These are phyloP conservation scores for Orbilia blumenaviensis DNA, from an alignment of 2,329 filamentous ascomycete genomes.

Conservation along the genomic window DNA sequence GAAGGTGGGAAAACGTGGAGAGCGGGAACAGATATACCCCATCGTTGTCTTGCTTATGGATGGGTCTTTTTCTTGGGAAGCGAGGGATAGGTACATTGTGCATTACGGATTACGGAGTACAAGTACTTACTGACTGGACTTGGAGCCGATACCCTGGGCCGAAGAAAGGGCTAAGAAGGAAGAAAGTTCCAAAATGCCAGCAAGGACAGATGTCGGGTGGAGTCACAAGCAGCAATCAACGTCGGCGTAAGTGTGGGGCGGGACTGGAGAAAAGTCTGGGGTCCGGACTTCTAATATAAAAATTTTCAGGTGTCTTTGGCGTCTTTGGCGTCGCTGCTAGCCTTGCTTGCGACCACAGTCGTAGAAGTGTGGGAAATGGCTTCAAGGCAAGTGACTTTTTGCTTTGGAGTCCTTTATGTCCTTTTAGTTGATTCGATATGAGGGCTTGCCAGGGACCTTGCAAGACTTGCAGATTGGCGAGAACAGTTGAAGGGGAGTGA, in stretches of 20 bases:
- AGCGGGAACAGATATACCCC: constrained; percentile 49
- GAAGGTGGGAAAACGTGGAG: constrained; percentile 39
- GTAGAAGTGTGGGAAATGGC: constrained; percentile 12
- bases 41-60: constrained; percentile 30
- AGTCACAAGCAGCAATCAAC: constrained; percentile 30
- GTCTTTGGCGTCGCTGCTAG: constrained; percentile 16
- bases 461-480: constrained; percentile 52
- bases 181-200: constrained; percentile 23
- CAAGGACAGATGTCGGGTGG: constrained; percentile 31
- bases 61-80: constrained; percentile 35
- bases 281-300: constrained; percentile 51
- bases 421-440: constrained; percentile 22
- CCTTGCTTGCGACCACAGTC: constrained; percentile 21
- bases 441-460: constrained; percentile 36
- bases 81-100: constrained; percentile 8
- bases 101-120: too few species aligned
- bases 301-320: constrained; percentile 41
- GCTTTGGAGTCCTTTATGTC: too few species aligned
- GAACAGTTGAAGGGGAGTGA: constrained; percentile 27
- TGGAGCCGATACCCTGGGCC: constrained; percentile 42
- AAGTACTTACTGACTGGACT: constrained; percentile 7
- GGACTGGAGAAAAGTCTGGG: constrained; percentile 50
- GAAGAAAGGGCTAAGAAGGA: constrained; percentile 34
- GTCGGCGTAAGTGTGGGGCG: constrained; percentile 52
- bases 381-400: constrained; percentile 38